These are phyloP conservation scores for Leucosporidium creatinivorum DNA, from an alignment of 768 basidiomycete species.

Conservation along the genomic window DNA sequence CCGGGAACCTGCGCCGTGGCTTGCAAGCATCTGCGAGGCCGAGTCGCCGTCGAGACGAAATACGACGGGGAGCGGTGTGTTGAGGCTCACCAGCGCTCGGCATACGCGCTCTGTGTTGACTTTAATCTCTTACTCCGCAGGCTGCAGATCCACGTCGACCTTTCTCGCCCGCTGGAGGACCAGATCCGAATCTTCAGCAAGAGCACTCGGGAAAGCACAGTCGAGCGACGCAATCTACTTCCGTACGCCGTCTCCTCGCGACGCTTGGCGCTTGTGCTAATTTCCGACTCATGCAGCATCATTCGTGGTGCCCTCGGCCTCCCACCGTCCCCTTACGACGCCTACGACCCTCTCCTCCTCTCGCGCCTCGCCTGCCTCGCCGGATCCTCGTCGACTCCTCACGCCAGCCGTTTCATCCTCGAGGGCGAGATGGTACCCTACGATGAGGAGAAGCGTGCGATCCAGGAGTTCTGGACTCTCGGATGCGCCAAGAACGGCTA, in stretches of 20 bases:
- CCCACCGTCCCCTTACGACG: slow-evolving; percentile 8
- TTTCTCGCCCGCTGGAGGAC: slow-evolving; percentile 42
- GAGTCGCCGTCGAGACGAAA: slow-evolving; percentile 81
- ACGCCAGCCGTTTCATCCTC: slow-evolving; percentile 42
- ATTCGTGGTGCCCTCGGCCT: slow-evolving; percentile 59
- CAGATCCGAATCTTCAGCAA: slow-evolving; percentile 79
- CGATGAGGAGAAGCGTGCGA: slow-evolving; percentile 50
- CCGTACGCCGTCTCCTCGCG: background rate
- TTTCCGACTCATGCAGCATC: slow-evolving; percentile 42
- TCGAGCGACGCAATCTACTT: slow-evolving; percentile 50
- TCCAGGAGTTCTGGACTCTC: slow-evolving; percentile 58
- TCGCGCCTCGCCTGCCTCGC: slow-evolving; percentile 1
- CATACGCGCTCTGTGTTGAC: too few species aligned
- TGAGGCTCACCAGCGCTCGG: too few species aligned
- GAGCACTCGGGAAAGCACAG: slow-evolving; percentile 72
- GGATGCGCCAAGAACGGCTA: slow-evolving; percentile 1
- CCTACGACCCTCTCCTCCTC: slow-evolving; percentile 19
- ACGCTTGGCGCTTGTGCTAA: slow-evolving; percentile 31
- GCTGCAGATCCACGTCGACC: slow-evolving; percentile 79
- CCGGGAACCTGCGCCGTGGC: slow-evolving; percentile 50
- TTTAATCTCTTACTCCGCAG: slow-evolving; percentile 34
- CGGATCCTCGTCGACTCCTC: background rate
- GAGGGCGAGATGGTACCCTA: slow-evolving; percentile 92
- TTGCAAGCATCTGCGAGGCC: slow-evolving; percentile 37
- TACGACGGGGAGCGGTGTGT: slow-evolving; percentile 77